Conservation (phyloP, 208 protist genomes). For the Angomonas ambiguus region DNA sequence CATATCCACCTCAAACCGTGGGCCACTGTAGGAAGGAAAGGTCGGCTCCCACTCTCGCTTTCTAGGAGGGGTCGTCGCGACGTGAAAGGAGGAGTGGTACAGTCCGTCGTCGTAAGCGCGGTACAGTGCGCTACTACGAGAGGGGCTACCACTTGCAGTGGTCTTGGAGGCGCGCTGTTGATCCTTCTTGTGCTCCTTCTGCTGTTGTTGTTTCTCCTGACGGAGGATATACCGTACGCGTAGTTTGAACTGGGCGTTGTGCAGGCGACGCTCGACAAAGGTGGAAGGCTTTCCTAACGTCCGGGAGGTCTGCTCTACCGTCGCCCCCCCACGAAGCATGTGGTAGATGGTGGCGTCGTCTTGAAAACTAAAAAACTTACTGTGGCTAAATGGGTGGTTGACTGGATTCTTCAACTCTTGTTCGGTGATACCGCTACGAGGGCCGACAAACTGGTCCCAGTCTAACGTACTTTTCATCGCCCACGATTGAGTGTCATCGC, state of each 20-base stretch:
- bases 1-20: conserved; percentile 56
- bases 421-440: conserved; percentile 35
- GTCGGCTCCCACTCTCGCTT: conserved; percentile 73
- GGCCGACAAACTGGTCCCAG: conserved; percentile 65
- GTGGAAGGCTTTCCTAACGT: conserved; percentile 82
- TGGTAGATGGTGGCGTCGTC: conserved; percentile 78
- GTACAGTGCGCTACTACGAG: not conserved
- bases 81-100: not conserved
- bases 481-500: conserved; percentile 73
- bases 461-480: conserved; percentile 75
- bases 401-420: conserved; percentile 73
- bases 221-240: conserved; percentile 79
- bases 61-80: conserved; percentile 3
- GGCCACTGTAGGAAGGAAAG: conserved; percentile 37
- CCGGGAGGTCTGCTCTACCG: conserved; percentile 65
- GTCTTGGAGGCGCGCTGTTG: not conserved
- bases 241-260: conserved; percentile 86
- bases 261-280: conserved; percentile 76
- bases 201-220: conserved; percentile 31
- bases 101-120: not conserved
- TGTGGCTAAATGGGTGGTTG: conserved; percentile 87
- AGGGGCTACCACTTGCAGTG: not conserved
- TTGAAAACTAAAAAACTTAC: conserved; percentile 83
- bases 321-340: conserved; percentile 83
- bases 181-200: not conserved